A percentile compares a stretch with the other conserved stretches of the same genome.
Evolutionary conservation across 352 stramenopile species (phyloP).

Genomic region (Phytopythium aichiense): DNA sequence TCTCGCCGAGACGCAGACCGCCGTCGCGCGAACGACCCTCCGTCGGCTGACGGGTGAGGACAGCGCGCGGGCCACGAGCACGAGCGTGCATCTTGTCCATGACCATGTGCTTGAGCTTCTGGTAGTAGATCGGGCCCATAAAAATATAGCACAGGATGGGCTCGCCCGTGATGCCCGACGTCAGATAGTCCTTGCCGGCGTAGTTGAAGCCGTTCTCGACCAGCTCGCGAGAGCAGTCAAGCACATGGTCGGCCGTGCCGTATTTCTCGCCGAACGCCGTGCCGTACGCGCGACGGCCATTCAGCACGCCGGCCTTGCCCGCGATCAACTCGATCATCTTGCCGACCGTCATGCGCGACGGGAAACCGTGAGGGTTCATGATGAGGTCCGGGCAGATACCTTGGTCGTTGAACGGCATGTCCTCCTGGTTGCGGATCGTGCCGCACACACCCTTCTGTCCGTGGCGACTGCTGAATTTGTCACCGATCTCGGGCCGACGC

Average conservation of each 20-base stretch:
- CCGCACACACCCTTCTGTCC: slow-evolving; percentile 99
- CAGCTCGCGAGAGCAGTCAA: slow-evolving; percentile 91
- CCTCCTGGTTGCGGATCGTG: slow-evolving; percentile 93
- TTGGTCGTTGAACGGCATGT: slow-evolving; percentile 99
- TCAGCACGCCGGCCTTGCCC: slow-evolving; percentile 96
- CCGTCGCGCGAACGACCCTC: slow-evolving; percentile 97
- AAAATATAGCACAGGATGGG: slow-evolving; percentile 99
- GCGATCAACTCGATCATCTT: slow-evolving; percentile 99
- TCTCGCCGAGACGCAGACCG: slow-evolving; percentile 98
- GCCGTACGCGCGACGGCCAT: slow-evolving; percentile 96
- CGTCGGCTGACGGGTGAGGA: slow-evolving; percentile 98
- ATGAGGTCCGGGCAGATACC: slow-evolving; percentile 99
- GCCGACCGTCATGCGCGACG: slow-evolving; percentile 98
- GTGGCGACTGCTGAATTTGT: slow-evolving; percentile 99
- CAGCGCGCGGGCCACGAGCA: slow-evolving; percentile 91
- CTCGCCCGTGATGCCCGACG: slow-evolving; percentile 93
- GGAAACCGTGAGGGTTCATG: slow-evolving; percentile 99
- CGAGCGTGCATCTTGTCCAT: slow-evolving; percentile 99
- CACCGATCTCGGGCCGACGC: slow-evolving; percentile 97
- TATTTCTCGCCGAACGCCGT: slow-evolving; percentile 99
- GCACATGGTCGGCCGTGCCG: slow-evolving; percentile 92
- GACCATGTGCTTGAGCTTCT: slow-evolving; percentile 99
- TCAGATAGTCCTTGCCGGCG: slow-evolving; percentile 97
- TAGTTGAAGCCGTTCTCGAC: slow-evolving; percentile 99
- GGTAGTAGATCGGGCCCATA: slow-evolving; percentile 99